Base-by-base conservation (phyloP, 192 early-diverging fungal species). In the Martensiomyces pterosporus region DNA sequence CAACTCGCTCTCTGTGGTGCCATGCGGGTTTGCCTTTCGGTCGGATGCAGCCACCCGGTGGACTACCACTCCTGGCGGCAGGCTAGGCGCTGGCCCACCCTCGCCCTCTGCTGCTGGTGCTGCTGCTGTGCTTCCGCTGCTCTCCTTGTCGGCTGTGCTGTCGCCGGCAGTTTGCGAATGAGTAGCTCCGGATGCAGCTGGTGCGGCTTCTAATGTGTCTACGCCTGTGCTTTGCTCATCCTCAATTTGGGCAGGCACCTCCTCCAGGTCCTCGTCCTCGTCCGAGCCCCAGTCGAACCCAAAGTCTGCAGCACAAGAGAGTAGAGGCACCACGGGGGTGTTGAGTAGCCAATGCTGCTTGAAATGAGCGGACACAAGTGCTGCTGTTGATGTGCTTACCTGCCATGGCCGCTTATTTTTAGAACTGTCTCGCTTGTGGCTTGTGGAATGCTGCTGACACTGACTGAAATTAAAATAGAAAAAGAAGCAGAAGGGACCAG, bases 1-100 rank as follows among this genome's bases (percentile, higher is more conserved):
- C 16, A 75, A 48, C 52, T 39, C 34, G 17, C 24, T 57, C 18
- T 47, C 68, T 6, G 67, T 70, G 17, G 61, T 70, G 16, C 67
- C 67, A 27, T 68, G 32, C 16, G 58, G 57, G 16, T 68, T 68
- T 2, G 65, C 65, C 49, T 68, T 51, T 45, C 29, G 49, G 45
- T 52, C 52, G 0, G 65, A 68, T 32, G 65, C 65, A 8, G 65
- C 65, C 16, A 68, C 65, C 13, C 65, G 65, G 49, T 68, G 47
- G 19, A 68, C 65, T 7, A 68, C 53, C 3, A 68, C 45, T 4
- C 58, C 58, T 7, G 58, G 42, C n/a, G 56, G 50, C 18, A 68
- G 37, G 32, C 2, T 3, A 14, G 10, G 1, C 2, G 46, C 21
- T 13, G 1, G 2, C 33, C 27, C 0, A 29, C 13, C 24, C 3